Evolutionary conservation across 306 rosid species (phyloP).

Genomic region (Trifolium dubium): DNA sequence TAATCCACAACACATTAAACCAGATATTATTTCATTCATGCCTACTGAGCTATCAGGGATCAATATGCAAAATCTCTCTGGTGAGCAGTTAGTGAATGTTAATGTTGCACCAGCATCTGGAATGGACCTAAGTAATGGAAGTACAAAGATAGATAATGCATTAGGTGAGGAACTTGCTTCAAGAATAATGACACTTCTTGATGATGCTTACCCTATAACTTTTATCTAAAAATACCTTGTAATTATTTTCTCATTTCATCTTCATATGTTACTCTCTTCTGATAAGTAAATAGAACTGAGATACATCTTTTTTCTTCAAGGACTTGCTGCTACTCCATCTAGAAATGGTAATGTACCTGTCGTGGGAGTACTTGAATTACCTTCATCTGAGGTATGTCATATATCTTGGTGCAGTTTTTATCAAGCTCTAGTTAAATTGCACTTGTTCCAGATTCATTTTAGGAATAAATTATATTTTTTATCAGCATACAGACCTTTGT

Average conservation of each 20-base stretch:
- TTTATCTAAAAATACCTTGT: constrained; percentile 28
- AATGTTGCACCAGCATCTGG: constrained; percentile 62
- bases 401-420: constrained; percentile 29
- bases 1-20: constrained; percentile 56
- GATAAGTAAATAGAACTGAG: constrained; percentile 45
- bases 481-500: constrained; percentile 7
- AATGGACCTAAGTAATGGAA: constrained; percentile 71
- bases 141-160: constrained; percentile 59
- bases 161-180: constrained; percentile 65
- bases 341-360: constrained; percentile 62
- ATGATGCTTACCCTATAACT: constrained; percentile 21
- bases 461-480: constrained; percentile 9
- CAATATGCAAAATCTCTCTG: constrained; percentile 66
- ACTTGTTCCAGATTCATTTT: constrained; percentile 26
- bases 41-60: constrained; percentile 73
- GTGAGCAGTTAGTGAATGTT: constrained; percentile 62
- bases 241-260: constrained; percentile 30
- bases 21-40: constrained; percentile 51
- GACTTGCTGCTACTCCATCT: constrained; percentile 58
- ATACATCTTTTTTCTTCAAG: constrained; percentile 54
- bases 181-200: constrained; percentile 25
- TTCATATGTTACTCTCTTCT: constrained; percentile 38
- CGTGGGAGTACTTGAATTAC: constrained; percentile 68
- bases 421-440: constrained; percentile 26
- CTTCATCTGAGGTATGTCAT: constrained; percentile 73